phyloP scores from a whole-genome alignment of 116 monocot species.

The Phalaenopsis hybrid region DNA sequence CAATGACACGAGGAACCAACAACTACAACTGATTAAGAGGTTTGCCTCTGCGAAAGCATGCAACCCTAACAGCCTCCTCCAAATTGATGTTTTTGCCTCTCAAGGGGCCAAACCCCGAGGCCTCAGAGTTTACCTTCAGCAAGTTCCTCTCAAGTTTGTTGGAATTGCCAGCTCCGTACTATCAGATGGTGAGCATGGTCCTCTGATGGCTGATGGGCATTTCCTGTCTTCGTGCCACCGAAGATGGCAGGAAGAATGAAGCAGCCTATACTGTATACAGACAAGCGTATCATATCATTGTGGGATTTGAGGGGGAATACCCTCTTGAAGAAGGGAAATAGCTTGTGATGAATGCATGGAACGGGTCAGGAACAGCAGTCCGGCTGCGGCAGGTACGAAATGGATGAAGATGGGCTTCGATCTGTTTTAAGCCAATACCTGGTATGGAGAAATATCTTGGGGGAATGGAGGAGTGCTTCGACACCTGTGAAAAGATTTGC shows the following conservation, averaged over 20 bases:
- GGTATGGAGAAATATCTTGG: constrained; percentile 55
- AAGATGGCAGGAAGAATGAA: constrained; percentile 15
- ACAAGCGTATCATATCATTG: constrained; percentile 77
- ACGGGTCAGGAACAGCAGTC: constrained; percentile 48
- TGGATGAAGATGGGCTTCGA: constrained; percentile 96
- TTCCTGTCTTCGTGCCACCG: constrained; percentile 7
- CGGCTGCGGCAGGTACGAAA: constrained; percentile 47
- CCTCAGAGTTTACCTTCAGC: constrained; percentile 42
- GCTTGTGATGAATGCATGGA: constrained; percentile 87
- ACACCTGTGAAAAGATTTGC: constrained; percentile 44
- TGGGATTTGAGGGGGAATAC: constrained; percentile 71
- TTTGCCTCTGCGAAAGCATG: constrained; percentile 55
- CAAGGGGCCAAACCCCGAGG: constrained; percentile 45
- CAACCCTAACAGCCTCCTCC: constrained; percentile 56
- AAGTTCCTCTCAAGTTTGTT: constrained; percentile 53
- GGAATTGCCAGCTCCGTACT: constrained; percentile 57
- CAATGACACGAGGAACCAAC: constrained; percentile 35
- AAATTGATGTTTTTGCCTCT: constrained; percentile 51
- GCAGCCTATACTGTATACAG: constrained; percentile 38
- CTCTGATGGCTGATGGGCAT: constrained; percentile 51
- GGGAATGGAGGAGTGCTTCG: constrained; percentile 57
- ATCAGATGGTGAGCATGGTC: constrained; percentile 34
- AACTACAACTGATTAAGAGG: constrained; percentile 63
- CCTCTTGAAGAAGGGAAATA: constrained; percentile 82
- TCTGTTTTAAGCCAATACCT: constrained; percentile 31